Base-by-base conservation (phyloP, 2,329 filamentous ascomycete species). In the Cryphonectria carpinicola region DNA sequence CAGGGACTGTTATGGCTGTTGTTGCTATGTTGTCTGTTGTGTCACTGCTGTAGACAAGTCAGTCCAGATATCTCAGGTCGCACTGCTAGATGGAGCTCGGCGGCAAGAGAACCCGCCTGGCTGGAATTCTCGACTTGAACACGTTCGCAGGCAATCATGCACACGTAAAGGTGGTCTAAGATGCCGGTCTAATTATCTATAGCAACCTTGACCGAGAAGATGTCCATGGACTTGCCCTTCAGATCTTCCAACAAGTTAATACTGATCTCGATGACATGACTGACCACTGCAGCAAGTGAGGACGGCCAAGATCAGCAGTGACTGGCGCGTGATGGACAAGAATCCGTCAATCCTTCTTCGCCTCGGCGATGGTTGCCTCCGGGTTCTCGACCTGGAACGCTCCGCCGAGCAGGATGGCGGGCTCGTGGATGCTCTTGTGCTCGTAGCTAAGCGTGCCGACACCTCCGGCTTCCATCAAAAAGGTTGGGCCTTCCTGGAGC, bases 381-480 rank as follows among this genome's bases (percentile, higher is more conserved):
- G 72, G 66, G 56, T 81, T 74, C 25, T 83, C 82, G 37, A 89
- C 86, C 2, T 84, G 81, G 77, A 94, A 94, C 0, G 90, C 89
- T 72, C 93, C 90, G 17, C 93, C 93, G 1, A 96, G 85, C 43
- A 95, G 82, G 67, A 97, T 91, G 0, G 93, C 93, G 2, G 93
- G 93, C 80, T 96, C 93, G 1, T 93, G 82, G 68, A 96, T 87
- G 74, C 81, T 93, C 76, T 92, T 86, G 80, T 96, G 93, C 76
- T 96, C 93, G 78, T 96, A 97, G 80, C 49, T 95, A 75, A 97
- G 79, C 2, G 92, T 93, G 0, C 92, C 93, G 1, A 96, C 90
- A 74, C 93, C 93, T n/a, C 93, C 93, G 7, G 93, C 92, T 79
- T 98, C 95, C n/a, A 98, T 83, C 72, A 97, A 84, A 78, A 98